phyloP scores from a whole-genome alignment of 2,329 filamentous ascomycete species.

The Ceratocystis cacaofunesta region DNA sequence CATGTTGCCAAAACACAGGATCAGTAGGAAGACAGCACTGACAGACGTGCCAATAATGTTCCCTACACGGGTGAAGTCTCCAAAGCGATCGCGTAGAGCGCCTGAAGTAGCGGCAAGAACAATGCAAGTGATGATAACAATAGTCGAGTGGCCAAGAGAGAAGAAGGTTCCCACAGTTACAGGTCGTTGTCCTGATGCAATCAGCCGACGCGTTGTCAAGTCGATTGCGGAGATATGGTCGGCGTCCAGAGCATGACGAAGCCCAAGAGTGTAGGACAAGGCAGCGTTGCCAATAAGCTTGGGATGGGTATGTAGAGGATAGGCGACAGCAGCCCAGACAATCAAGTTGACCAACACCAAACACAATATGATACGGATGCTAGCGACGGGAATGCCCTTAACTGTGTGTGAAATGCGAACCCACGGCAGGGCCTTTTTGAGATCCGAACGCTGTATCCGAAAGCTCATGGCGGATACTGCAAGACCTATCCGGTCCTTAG shows the following conservation, averaged over 20 bases:
- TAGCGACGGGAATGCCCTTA: slow-evolving; percentile 13
- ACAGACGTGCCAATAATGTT: slow-evolving; percentile 83
- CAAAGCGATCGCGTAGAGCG: slow-evolving; percentile 67
- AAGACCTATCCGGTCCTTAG: background rate
- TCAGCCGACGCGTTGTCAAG: slow-evolving; percentile 77
- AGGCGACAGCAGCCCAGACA: slow-evolving; percentile 39
- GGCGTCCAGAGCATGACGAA: slow-evolving; percentile 93
- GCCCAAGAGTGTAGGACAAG: slow-evolving; percentile 73
- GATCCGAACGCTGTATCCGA: background rate
- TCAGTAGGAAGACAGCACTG: slow-evolving; percentile 65
- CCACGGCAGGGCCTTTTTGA: slow-evolving; percentile 13
- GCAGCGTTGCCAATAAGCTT: slow-evolving; percentile 64
- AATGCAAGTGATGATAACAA: slow-evolving; percentile 79
- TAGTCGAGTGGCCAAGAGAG: slow-evolving; percentile 82
- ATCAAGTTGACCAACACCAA: slow-evolving; percentile 37
- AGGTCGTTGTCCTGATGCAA: slow-evolving; percentile 70
- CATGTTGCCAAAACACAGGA: slow-evolving; percentile 69
- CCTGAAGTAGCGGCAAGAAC: slow-evolving; percentile 84
- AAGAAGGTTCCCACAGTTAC: slow-evolving; percentile 93
- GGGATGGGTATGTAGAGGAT: slow-evolving; percentile 39
- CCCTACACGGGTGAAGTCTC: slow-evolving; percentile 62
- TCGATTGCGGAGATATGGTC: slow-evolving; percentile 83
- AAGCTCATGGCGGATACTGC: background rate
- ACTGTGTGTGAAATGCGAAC: slow-evolving; percentile 14
- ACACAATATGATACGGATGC: slow-evolving; percentile 35